Percentiles rank a stretch among this genome's conserved stretches.
Evolutionary conservation across 805 yeast species (phyloP).

Genomic region (Nematodospora valgi): DNA sequence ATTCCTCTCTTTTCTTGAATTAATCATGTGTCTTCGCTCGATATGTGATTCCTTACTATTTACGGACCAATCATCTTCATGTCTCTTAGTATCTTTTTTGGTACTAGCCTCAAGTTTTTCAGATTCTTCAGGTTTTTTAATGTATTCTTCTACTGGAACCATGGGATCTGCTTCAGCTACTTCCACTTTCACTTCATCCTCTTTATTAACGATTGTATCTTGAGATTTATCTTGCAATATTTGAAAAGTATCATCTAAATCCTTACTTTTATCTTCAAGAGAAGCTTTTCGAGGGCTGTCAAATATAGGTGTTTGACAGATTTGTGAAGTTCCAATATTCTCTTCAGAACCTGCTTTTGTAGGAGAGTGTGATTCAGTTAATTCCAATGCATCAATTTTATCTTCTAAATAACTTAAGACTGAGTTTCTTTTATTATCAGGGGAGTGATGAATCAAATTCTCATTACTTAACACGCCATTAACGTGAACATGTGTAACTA

Average conservation of each 20-base stretch:
- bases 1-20: slow-evolving; percentile 6
- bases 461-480: slow-evolving; percentile 40
- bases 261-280: slow-evolving; percentile 1
- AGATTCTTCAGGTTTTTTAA: slow-evolving; percentile 4
- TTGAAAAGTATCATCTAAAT: slow-evolving; percentile 6
- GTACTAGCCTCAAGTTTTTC: not conserved
- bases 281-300: slow-evolving; percentile 16
- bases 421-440: slow-evolving; percentile 28
- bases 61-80: too few relatives aligned
- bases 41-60: too few relatives aligned
- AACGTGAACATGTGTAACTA: slow-evolving; percentile 42
- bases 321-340: slow-evolving; percentile 22
- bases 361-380: slow-evolving; percentile 20
- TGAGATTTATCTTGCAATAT: slow-evolving; percentile 7
- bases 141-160: slow-evolving; percentile 11
- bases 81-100: slow-evolving; percentile 2
- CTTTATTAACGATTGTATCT: slow-evolving; percentile 1
- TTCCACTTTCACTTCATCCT: slow-evolving; percentile 4
- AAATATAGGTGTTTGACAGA: slow-evolving; percentile 29
- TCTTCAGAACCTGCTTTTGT: slow-evolving; percentile 5
- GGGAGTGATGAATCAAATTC: slow-evolving; percentile 11
- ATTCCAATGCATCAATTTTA: slow-evolving; percentile 40
- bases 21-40: slow-evolving; percentile 3
- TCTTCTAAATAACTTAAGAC: slow-evolving; percentile 43
- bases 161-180: slow-evolving; percentile 6